Percentiles rank a stretch among this genome's conserved stretches.
phyloP scores from a whole-genome alignment of 352 stramenopile species.

The Phytophthora cactorum region DNA sequence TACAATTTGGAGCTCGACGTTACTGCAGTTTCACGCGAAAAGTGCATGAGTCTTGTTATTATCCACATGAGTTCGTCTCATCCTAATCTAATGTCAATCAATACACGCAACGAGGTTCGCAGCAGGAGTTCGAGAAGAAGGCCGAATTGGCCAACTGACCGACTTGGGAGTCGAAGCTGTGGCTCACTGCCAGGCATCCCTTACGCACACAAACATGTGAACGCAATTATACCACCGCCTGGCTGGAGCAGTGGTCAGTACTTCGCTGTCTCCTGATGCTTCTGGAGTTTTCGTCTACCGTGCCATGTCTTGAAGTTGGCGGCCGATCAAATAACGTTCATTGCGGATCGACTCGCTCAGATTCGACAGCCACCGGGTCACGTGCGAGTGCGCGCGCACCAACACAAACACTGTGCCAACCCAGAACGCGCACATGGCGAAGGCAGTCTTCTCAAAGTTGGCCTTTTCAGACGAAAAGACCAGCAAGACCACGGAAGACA shows the following conservation, averaged over 20 bases:
- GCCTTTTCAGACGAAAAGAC: conserved; percentile 44
- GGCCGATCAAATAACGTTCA: conserved; percentile 88
- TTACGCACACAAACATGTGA: conserved; percentile 4
- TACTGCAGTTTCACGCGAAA: no score
- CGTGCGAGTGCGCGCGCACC: conserved; percentile 50
- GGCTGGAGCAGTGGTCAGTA: conserved; percentile 3
- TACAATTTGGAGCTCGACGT: no score
- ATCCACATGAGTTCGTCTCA: conserved; percentile 35
- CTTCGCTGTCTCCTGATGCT: conserved; percentile 9
- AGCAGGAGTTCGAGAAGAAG: conserved; percentile 14
- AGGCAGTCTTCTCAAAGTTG: conserved; percentile 58
- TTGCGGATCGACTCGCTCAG: conserved; percentile 88
- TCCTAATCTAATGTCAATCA: conserved; percentile 40
- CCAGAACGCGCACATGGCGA: conserved; percentile 57
- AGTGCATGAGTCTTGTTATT: conserved; percentile 14
- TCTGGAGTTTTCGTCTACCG: conserved; percentile 45
- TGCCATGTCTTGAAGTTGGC: conserved; percentile 86
- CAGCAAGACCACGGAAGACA: conserved; percentile 50
- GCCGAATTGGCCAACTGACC: no score
- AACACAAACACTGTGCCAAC: conserved; percentile 47
- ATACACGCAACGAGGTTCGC: conserved; percentile 34
- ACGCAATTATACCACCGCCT: conserved; percentile 16
- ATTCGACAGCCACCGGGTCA: conserved; percentile 67
- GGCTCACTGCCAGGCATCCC: conserved; percentile 1
- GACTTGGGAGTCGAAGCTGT: not conserved